Percentiles rank a stretch among this genome's conserved stretches.
Evolutionary conservation across 2,329 filamentous ascomycete species (phyloP).

Genomic region (Huntiella omanensis): DNA sequence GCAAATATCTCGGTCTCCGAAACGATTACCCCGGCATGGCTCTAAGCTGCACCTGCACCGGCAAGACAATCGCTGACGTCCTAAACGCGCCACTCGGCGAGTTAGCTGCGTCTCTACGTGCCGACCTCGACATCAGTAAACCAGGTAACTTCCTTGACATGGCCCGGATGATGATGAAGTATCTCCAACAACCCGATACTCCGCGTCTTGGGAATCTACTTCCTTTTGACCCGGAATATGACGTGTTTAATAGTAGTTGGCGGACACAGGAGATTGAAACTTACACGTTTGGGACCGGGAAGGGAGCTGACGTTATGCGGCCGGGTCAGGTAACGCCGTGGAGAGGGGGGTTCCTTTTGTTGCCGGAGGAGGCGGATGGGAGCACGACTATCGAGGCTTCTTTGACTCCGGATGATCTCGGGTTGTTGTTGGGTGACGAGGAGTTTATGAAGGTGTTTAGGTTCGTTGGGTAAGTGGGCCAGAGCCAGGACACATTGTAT

Average conservation of each 20-base stretch:
- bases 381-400: background rate
- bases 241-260: constrained; percentile 1
- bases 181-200: background rate
- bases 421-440: background rate
- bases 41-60: background rate
- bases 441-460: background rate
- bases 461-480: background rate
- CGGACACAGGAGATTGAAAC: background rate
- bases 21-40: background rate
- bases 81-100: background rate
- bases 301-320: background rate
- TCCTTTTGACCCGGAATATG: background rate
- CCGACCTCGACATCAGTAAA: background rate
- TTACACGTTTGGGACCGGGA: background rate
- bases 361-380: background rate
- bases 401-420: background rate
- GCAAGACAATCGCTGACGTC: background rate
- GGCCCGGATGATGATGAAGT: background rate
- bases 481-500: too few relatives aligned
- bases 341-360: background rate
- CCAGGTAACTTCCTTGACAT: background rate
- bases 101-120: background rate
- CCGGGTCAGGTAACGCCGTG: background rate
- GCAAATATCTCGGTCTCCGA: background rate
- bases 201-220: background rate